These are phyloP conservation scores for Nymphaea colorata DNA, from an alignment of 164 flowering plant species.

Conservation along the genomic window DNA sequence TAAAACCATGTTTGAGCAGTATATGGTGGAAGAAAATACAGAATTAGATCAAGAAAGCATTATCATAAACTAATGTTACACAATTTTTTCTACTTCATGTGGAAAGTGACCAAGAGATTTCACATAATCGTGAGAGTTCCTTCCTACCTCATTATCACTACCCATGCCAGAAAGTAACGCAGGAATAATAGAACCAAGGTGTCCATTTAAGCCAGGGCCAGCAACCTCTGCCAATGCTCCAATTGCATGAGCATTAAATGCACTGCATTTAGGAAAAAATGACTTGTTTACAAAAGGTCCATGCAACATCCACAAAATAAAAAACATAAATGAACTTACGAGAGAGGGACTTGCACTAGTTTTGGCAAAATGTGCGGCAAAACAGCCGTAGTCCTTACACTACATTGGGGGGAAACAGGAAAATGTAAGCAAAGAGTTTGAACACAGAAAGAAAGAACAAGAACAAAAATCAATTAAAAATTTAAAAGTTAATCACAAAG, in stretches of 20 bases:
- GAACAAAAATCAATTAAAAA: neutral
- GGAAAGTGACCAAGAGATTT: no score
- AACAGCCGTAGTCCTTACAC: constrained; percentile 95
- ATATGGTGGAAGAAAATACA: neutral
- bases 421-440: neutral
- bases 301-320: neutral
- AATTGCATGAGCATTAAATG: constrained; percentile 94
- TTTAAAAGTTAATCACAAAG: neutral
- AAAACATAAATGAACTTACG: constrained; percentile 40
- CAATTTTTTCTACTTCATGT: no score
- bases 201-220: constrained; percentile 75
- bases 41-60: no score
- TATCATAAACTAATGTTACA: no score
- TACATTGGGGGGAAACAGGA: constrained; percentile 14
- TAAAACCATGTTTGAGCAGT: no score
- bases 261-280: constrained; percentile 35
- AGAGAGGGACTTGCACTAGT: constrained; percentile 84
- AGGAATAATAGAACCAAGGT: constrained; percentile 78
- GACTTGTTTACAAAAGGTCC: neutral
- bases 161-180: constrained; percentile 85
- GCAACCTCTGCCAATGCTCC: constrained; percentile 99
- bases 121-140: neutral
- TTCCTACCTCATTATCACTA: constrained; percentile 54
- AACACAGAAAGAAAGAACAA: neutral
- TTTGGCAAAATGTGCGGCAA: constrained; percentile 97